A percentile compares a stretch with the other conserved stretches of the same genome.
These are phyloP conservation scores for Hypsizygus marmoreus DNA, from an alignment of 768 basidiomycete species.

Conservation along the genomic window DNA sequence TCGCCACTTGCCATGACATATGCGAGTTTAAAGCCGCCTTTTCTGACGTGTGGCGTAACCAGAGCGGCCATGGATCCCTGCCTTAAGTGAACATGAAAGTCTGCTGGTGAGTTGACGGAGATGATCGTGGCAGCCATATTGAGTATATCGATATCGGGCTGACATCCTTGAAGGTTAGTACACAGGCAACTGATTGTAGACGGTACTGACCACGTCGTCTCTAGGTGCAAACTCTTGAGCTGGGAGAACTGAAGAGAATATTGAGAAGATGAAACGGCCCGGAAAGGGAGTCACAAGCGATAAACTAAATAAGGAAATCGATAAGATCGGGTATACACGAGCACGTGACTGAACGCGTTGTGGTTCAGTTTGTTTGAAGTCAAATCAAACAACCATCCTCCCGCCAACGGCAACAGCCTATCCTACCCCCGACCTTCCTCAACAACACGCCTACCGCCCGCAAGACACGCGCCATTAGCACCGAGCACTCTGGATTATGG, in stretches of 20 bases:
- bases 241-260: too few species aligned
- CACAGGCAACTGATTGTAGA: too few species aligned
- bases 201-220: too few species aligned
- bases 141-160: too few species aligned
- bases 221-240: too few species aligned
- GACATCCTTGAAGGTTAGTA: too few species aligned
- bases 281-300: too few species aligned
- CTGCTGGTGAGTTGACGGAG: conserved; percentile 67
- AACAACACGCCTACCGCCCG: not conserved
- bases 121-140: conserved; percentile 39
- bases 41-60: conserved; percentile 85
- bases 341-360: conserved; percentile 34
- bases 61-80: conserved; percentile 81
- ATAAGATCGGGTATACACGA: too few species aligned
- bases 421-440: conserved; percentile 8
- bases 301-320: too few species aligned
- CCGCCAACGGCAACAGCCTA: conserved; percentile 3
- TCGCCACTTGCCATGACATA: conserved; percentile 85
- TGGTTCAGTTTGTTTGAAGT: conserved; percentile 18
- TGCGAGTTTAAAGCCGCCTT: conserved; percentile 88
- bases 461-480: conserved; percentile 10
- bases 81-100: conserved; percentile 97
- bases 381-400: conserved; percentile 13
- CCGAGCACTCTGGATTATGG: conserved; percentile 47
- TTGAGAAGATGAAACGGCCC: too few species aligned